Base-by-base conservation (phyloP, 116 monocot genomes). In the Papilionanthe hybrid region DNA sequence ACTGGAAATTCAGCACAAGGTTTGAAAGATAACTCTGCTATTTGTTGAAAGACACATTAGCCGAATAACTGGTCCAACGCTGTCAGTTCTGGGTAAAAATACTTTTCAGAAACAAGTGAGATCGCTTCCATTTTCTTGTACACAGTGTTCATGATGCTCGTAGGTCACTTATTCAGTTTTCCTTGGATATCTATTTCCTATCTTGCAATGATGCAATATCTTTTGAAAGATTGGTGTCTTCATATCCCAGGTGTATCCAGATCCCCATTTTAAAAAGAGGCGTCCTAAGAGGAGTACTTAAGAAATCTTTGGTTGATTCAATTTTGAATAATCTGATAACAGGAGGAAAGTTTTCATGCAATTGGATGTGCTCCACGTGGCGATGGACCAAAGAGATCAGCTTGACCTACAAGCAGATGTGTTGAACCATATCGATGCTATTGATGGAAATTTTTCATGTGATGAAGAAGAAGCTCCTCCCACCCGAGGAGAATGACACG, bases 211-310 rank as follows among this genome's bases (percentile, higher is more conserved):
- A 90, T 18, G 86, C 81, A 7, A 84, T 88, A 53, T 94, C 97
- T 76, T 92, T 97, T 28, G 91, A 97, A 57, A 84, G 57, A 43
- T 41, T 94, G 69, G 88, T 92, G 66, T 77, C 92, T 43, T 42
- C 87, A 65, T 97, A 97, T 78, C 97, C 94, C 18, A 94, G 97
- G 97, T 97, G 91, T n/a, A n/a, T 49, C 97, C 94, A 18, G 97
- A 97, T 81, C 94, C 94, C 60, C 82, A 94, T 86, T 97, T 97
- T 76, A 97, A 97, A 84, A 89, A 91, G 75, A 88, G 88, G 53
- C 94, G 92, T 86, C 94, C 87, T 74, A 97, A 97, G 83, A 89
- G 94, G 97, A 83, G 91, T 94, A 55, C 48, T 97, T 32, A 92
- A 90, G 25, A 83, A 83, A 55, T 77, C 84, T 13, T 82, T 94